phyloP scores from a whole-genome alignment of 2,329 filamentous ascomycete species.

The Venturia aucupariae region DNA sequence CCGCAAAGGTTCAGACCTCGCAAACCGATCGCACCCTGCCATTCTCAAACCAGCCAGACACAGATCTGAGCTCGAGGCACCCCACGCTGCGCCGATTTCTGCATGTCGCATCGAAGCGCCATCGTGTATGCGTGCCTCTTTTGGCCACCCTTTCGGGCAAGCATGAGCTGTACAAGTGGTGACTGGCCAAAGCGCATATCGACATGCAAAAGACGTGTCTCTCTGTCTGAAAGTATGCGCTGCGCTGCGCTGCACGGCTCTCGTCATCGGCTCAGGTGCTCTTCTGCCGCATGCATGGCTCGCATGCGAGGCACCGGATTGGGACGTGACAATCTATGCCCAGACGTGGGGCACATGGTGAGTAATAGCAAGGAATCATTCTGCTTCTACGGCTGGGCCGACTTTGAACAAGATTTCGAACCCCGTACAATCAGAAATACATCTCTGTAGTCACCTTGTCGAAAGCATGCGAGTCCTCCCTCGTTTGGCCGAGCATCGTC shows the following conservation, averaged over 20 bases:
- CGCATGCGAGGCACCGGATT: not conserved
- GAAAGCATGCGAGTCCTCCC: no score
- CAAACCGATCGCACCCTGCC: not conserved
- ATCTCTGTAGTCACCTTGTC: no score
- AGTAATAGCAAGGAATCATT: no score
- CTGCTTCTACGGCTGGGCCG: no score
- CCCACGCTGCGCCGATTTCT: not conserved
- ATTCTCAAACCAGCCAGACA: not conserved
- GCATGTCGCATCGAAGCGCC: not conserved
- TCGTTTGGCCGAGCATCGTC: not conserved
- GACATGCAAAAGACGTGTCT: not conserved
- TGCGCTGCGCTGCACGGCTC: not conserved
- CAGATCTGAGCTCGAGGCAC: not conserved
- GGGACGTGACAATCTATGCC: not conserved
- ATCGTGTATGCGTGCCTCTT: not conserved
- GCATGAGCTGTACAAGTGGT: no score
- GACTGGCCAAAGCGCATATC: not conserved
- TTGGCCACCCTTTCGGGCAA: not conserved
- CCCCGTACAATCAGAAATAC: no score
- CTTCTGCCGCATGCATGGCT: not conserved
- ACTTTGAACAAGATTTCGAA: no score
- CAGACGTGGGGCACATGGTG: not conserved
- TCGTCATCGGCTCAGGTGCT: slow-evolving; percentile 1
- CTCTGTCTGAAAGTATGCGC: slow-evolving; percentile 1
- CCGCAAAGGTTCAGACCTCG: not conserved